Conservation (phyloP, 768 basidiomycete species). For the Dacryopinax primogenitus region DNA sequence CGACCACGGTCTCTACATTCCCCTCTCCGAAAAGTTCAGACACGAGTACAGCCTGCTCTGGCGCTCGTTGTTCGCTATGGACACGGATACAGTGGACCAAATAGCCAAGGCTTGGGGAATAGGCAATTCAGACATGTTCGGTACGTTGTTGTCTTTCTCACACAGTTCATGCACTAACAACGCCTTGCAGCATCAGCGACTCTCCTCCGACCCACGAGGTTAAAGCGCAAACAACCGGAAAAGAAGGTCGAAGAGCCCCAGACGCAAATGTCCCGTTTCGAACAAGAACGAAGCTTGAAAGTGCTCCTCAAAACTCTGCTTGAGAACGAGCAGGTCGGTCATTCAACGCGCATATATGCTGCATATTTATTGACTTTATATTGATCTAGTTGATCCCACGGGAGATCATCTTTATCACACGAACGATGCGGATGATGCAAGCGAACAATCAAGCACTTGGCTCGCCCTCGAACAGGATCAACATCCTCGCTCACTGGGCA, state of each 20-base stretch:
- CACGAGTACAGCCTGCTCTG: constrained; percentile 67
- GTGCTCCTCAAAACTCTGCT: constrained; percentile 20
- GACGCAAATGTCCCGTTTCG: constrained; percentile 6
- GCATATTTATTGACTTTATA: background rate
- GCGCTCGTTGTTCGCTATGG: constrained; percentile 35
- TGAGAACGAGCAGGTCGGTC: constrained; percentile 18
- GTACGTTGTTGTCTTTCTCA: constrained; percentile 30
- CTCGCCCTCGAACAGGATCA: constrained; percentile 80
- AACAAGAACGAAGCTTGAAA: constrained; percentile 19
- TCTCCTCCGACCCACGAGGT: background rate
- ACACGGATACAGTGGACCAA: constrained; percentile 70
- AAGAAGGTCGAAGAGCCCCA: background rate
- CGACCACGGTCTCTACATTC: constrained; percentile 86
- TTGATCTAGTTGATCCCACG: constrained; percentile 36
- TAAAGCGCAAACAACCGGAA: background rate
- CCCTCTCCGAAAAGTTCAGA: constrained; percentile 51
- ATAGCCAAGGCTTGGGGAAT: constrained; percentile 55
- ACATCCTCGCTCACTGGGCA: constrained; percentile 76
- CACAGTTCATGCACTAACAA: background rate
- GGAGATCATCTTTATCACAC: constrained; percentile 25
- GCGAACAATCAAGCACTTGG: constrained; percentile 74
- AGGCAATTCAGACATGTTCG: constrained; percentile 51
- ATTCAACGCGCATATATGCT: background rate
- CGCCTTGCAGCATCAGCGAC: background rate
- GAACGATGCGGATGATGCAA: constrained; percentile 35